Evolutionary conservation across 2,329 filamentous ascomycete genomes (phyloP), one percentile per base, ranked within the genome.

Genomic region (Teratosphaeriaceae sp.): DNA sequence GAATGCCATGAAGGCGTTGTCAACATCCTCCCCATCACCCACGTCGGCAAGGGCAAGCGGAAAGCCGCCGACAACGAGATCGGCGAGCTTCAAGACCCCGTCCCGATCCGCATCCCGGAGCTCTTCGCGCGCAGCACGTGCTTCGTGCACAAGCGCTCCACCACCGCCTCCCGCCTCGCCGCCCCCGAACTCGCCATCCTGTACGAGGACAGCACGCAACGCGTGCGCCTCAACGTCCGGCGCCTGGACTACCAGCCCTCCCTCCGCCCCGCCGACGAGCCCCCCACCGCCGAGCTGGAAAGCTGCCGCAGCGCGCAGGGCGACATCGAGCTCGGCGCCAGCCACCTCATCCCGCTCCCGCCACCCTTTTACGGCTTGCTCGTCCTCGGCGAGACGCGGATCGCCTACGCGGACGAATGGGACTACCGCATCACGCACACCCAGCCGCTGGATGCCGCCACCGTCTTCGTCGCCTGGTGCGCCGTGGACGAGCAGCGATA

Each of bases 401-500:
- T 98, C 45, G 79, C 83, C 7, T 97, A 97, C 61, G 82, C 92
- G 46, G 85, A 95, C 56, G 85, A 88, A 47, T 64, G 58, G 50
- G 74, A 84, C 24, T 85, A 69, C 19, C 82, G 83, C 49, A 76
- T 80, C 24, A 75, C 74, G 11, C 75, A 88, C 11, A 78, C 81
- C 15, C 74, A 80, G 7, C 68, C 74, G 0, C 66, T 96, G 2
- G 72, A 79, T 1, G 81, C 90, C 44, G 78, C 88, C 1, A 88
- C 84, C 2, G 82, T 95, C 26, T 97, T 94, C 54, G 84, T 92
- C n/a, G 81, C 88, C 2, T 98, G 90, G 89, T 85, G 85, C 49
- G 79, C 83, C 55, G 81, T 92, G 40, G 86, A 97, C 56, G 79
- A 80, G 19, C 82, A 84, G 29, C 77, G 84, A 56, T 97, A 88